Evolutionary conservation across 768 basidiomycete genomes (phyloP).

Genomic region (Tricholoma terreum): DNA sequence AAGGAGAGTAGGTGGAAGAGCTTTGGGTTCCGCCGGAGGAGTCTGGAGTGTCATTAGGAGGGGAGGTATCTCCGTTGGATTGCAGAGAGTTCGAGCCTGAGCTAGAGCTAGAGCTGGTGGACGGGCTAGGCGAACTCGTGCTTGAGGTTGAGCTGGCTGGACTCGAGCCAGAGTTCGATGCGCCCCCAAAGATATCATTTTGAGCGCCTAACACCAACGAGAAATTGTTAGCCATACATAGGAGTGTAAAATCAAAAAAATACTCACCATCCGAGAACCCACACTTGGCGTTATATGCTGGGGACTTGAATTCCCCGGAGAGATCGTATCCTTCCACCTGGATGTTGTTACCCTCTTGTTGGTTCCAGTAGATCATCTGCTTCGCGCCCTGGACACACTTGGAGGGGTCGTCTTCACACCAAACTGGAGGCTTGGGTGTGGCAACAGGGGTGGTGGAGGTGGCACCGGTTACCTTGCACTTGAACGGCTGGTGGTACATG

Average conservation of each 20-base stretch:
- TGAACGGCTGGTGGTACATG: slow-evolving; percentile 46
- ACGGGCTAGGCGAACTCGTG: background rate
- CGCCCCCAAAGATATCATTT: slow-evolving; percentile 39
- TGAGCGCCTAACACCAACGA: slow-evolving; percentile 34
- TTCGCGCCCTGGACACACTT: slow-evolving; percentile 48
- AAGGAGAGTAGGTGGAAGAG: slow-evolving; percentile 9
- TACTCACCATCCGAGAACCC: slow-evolving; percentile 46
- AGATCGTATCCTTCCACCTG: slow-evolving; percentile 38
- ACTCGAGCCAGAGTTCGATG: background rate
- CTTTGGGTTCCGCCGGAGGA: background rate
- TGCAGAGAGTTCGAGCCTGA: background rate
- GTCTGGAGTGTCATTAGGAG: too few relatives aligned
- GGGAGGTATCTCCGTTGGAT: too few relatives aligned
- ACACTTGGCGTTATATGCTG: slow-evolving; percentile 46
- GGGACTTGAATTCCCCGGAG: slow-evolving; percentile 38
- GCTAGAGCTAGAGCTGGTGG: background rate
- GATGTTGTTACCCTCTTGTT: slow-evolving; percentile 47
- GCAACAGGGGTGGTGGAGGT: slow-evolving; percentile 39
- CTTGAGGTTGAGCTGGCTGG: background rate
- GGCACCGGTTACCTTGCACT: slow-evolving; percentile 47
- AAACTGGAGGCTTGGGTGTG: slow-evolving; percentile 42
- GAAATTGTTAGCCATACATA: slow-evolving; percentile 4
- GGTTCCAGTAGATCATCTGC: slow-evolving; percentile 57
- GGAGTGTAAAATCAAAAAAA: background rate
- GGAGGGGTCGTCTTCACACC: slow-evolving; percentile 46